phyloP scores from a whole-genome alignment of 78 protist species.

The Cavenderia fasciculata region DNA sequence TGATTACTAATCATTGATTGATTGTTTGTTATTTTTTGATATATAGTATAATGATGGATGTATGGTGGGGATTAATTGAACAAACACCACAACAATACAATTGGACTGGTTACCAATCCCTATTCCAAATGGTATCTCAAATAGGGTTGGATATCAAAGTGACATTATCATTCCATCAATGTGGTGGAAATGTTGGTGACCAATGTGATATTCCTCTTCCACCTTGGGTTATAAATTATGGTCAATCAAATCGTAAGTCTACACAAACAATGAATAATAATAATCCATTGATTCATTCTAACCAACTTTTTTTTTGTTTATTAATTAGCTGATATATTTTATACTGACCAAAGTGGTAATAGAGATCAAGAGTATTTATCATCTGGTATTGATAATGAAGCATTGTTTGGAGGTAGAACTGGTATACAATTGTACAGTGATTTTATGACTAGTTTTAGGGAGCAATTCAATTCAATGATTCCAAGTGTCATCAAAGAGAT shows the following conservation, averaged over 20 bases:
- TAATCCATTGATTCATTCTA: no score
- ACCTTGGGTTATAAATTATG: slow-evolving; percentile 68
- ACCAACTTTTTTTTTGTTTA: not conserved
- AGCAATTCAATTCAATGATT: slow-evolving; percentile 9
- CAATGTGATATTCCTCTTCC: slow-evolving; percentile 83
- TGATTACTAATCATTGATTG: not conserved
- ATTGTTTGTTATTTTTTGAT: slow-evolving; percentile 3
- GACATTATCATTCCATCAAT: slow-evolving; percentile 64
- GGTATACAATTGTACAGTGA: slow-evolving; percentile 88
- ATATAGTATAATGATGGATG: slow-evolving; percentile 91
- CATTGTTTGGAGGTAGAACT: slow-evolving; percentile 79
- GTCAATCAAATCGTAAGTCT: slow-evolving; percentile 51
- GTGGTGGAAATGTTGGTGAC: slow-evolving; percentile 93
- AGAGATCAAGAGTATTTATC: slow-evolving; percentile 91
- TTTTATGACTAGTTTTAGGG: slow-evolving; percentile 75
- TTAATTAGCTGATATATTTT: slow-evolving; percentile 79
- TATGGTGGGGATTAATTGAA: slow-evolving; percentile 95
- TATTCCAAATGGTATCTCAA: slow-evolving; percentile 32
- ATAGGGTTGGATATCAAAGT: slow-evolving; percentile 79
- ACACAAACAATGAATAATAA: not conserved
- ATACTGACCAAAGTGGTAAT: slow-evolving; percentile 78
- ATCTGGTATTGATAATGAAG: slow-evolving; percentile 80
- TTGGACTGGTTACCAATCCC: slow-evolving; percentile 75
- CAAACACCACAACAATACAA: slow-evolving; percentile 65
- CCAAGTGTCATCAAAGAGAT: slow-evolving; percentile 69